These are phyloP conservation scores for Boletales sp. DNA, from an alignment of 768 basidiomycete genomes.

Conservation along the genomic window DNA sequence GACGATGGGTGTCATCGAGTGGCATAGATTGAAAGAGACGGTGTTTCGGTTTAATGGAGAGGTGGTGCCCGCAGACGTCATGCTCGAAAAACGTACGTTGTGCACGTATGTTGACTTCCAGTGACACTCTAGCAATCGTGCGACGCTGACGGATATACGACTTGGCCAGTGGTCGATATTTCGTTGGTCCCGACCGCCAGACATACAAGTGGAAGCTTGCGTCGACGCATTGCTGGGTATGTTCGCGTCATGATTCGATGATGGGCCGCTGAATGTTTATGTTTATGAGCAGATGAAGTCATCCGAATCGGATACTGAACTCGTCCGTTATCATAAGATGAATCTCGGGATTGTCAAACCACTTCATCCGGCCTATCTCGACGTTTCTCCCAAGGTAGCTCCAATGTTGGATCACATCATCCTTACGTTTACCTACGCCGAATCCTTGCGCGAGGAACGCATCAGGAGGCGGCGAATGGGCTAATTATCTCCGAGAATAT, in stretches of 20 bases:
- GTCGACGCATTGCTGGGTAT: constrained; percentile 23
- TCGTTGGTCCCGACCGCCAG: constrained; percentile 28
- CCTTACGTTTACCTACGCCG: constrained; percentile 23
- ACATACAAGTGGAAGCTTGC: constrained; percentile 34
- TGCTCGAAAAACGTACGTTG: constrained; percentile 16
- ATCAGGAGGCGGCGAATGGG: no score
- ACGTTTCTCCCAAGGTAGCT: constrained; percentile 13
- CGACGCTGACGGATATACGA: neutral
- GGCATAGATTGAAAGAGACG: constrained; percentile 16
- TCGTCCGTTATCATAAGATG: constrained; percentile 24
- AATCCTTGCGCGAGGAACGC: constrained; percentile 17
- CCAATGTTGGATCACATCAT: constrained; percentile 25
- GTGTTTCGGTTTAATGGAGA: constrained; percentile 16
- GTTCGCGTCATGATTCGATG: neutral
- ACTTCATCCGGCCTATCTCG: constrained; percentile 21
- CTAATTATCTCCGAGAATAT: no score
- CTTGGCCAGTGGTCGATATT: constrained; percentile 28
- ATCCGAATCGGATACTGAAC: constrained; percentile 7
- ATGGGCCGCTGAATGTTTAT: no score
- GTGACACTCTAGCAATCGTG: no score
- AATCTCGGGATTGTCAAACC: constrained; percentile 18
- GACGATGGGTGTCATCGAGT: constrained; percentile 24
- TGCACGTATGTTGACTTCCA: constrained; percentile 11
- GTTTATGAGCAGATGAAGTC: constrained; percentile 16
- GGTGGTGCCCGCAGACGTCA: constrained; percentile 1